phyloP scores from a whole-genome alignment of 2,329 filamentous ascomycete species.

The Aspergillus sp. region DNA sequence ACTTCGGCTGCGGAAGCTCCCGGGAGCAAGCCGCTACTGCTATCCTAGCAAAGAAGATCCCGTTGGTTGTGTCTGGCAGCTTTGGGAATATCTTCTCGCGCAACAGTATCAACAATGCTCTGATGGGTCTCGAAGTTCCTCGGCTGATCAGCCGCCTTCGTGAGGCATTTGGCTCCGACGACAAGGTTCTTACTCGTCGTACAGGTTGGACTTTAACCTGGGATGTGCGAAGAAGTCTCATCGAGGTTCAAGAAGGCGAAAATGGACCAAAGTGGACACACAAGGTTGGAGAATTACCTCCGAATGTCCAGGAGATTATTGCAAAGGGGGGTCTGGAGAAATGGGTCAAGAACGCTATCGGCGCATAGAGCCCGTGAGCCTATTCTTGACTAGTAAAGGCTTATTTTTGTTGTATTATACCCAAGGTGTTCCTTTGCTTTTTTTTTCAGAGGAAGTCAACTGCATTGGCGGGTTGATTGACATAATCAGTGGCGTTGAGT shows the following conservation, averaged over 20 bases:
- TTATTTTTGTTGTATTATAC: slow-evolving; percentile 8
- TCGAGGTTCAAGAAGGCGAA: slow-evolving; percentile 69
- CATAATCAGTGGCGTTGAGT: background rate
- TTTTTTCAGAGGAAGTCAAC: background rate
- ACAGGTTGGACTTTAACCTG: slow-evolving; percentile 72
- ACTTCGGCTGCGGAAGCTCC: slow-evolving; percentile 81
- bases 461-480: background rate
- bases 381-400: background rate
- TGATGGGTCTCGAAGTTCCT: slow-evolving; percentile 43
- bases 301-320: slow-evolving; percentile 85
- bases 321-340: slow-evolving; percentile 74
- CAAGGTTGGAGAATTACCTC: slow-evolving; percentile 78
- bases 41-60: slow-evolving; percentile 38
- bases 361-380: slow-evolving; percentile 23
- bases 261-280: slow-evolving; percentile 70
- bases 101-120: slow-evolving; percentile 43
- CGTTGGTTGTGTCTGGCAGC: slow-evolving; percentile 38
- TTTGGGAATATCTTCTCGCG: slow-evolving; percentile 43
- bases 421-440: background rate
- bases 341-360: slow-evolving; percentile 68
- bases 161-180: slow-evolving; percentile 26
- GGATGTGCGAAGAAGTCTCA: slow-evolving; percentile 72
- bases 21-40: slow-evolving; percentile 88
- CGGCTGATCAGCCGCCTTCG: slow-evolving; percentile 38
- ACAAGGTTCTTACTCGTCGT: slow-evolving; percentile 27